Percentiles rank a stretch among this genome's conserved stretches.
phyloP scores from a whole-genome alignment of 169 alveolate species.

The Babesia ovata region DNA sequence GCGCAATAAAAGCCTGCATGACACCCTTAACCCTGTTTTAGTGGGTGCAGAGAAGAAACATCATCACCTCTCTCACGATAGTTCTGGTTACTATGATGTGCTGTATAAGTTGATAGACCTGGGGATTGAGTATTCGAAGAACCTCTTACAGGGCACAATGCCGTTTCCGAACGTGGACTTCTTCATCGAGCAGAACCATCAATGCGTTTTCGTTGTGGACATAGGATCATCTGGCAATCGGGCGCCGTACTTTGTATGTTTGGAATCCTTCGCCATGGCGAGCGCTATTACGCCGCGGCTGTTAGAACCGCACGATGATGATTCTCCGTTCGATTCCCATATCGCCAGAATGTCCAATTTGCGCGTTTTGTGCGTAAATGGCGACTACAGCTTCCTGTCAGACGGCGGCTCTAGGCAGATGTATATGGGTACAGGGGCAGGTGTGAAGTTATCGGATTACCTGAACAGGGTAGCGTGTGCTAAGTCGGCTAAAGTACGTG shows the following conservation, averaged over 20 bases:
- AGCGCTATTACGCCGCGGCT: conserved; percentile 23
- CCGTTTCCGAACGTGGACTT: conserved; percentile 47
- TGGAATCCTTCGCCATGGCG: conserved; percentile 46
- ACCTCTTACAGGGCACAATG: conserved; percentile 40
- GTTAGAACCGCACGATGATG: conserved; percentile 9
- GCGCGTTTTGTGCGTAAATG: conserved; percentile 20
- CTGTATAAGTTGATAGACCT: conserved; percentile 57
- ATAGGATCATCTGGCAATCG: conserved; percentile 9
- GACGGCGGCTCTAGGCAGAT: conserved; percentile 30
- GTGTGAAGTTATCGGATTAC: conserved; percentile 32
- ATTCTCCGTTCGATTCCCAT: conserved; percentile 51
- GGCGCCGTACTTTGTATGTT: conserved; percentile 28
- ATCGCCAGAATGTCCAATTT: conserved; percentile 15
- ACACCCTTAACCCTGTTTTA: conserved; percentile 27
- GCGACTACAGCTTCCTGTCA: conserved; percentile 26
- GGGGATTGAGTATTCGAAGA: conserved; percentile 53
- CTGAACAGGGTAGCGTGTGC: conserved; percentile 17
- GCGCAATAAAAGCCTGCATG: conserved; percentile 38
- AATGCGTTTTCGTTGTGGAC: conserved; percentile 29
- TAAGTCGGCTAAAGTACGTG: conserved; percentile 7
- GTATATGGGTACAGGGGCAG: conserved; percentile 38
- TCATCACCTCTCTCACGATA: conserved; percentile 20
- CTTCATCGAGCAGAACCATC: conserved; percentile 31
- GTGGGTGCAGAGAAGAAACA: conserved; percentile 31
- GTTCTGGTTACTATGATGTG: conserved; percentile 19